Percentiles rank a stretch among this genome's conserved stretches.
Evolutionary conservation across 1,139 yeast genomes (phyloP).

Genomic region (Saccharomyces uvarum): DNA sequence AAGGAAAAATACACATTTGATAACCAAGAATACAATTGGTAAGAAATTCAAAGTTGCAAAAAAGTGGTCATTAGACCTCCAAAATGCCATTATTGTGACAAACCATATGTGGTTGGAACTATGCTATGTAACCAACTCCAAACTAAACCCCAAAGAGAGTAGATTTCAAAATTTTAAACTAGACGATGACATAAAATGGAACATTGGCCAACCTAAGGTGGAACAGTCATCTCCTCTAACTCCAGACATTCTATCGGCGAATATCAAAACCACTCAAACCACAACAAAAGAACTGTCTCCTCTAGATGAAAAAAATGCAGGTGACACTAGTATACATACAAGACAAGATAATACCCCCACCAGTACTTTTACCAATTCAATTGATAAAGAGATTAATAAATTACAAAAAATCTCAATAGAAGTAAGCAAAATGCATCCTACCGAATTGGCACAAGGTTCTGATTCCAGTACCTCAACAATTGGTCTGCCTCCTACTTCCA

Average conservation of each 20-base stretch:
- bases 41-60: slow-evolving; percentile 67
- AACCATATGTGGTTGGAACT: slow-evolving; percentile 93
- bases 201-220: slow-evolving; percentile 7
- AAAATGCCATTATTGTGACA: slow-evolving; percentile 36
- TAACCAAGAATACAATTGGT: slow-evolving; percentile 64
- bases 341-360: neutral
- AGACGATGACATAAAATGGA: slow-evolving; percentile 3
- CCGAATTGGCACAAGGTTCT: neutral
- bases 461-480: neutral
- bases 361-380: neutral
- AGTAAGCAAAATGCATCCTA: neutral
- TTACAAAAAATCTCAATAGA: neutral
- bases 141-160: slow-evolving; percentile 10
- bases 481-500: neutral
- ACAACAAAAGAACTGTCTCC: neutral
- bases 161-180: slow-evolving; percentile 7
- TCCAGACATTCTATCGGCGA: neutral
- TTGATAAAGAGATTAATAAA: neutral
- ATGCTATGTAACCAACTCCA: slow-evolving; percentile 24
- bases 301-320: neutral
- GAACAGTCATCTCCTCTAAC: neutral
- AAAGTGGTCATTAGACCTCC: slow-evolving; percentile 46
- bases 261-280: neutral
- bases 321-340: neutral
- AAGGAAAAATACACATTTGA: slow-evolving; percentile 59